Base-by-base conservation (phyloP, 2,329 filamentous ascomycete species). In the Calonectria crousiana region DNA sequence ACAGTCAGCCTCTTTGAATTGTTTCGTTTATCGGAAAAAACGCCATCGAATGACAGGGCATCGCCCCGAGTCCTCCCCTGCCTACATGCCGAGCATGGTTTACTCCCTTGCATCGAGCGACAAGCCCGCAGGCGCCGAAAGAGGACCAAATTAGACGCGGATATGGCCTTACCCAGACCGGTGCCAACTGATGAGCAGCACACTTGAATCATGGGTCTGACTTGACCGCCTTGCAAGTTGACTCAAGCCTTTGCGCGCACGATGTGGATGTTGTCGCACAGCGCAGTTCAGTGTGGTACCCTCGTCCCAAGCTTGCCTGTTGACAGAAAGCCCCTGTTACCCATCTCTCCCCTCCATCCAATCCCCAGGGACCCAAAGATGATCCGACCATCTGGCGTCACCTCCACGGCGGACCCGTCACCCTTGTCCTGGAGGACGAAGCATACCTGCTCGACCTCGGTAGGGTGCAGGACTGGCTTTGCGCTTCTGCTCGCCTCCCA, bases 301-400 rank as follows among this genome's bases (percentile, higher is more conserved):
- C 89, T 88, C 71, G 90, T 89, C 16, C 91, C 90, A 76, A 98
- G 86, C 88, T 94, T 96, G 13, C 96, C 96, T 9, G 97, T 99
- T 56, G 93, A 95, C 82, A 99, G 87, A 79, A 92, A 96, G 0
- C 97, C 97, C 79, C 92, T 91, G 85, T 96, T 97, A 0, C 97
- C 97, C 93, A 98, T 96, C 75, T 94, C 91, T 47, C 94, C 94
- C 76, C 95, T 90, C 97, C 97, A 99, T 69, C 95, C 93, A 73
- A 98, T 94, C 53, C 93, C 93, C 78, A 98, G 85, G 76, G 97
- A 92, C 6, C 96, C 96, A 82, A 98, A 92, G 26, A 93, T 87
- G 47, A 94, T 87, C 76, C 91, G 87, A 65, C 89, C 90, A 74
- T 93, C 92, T 36, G 78, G 77, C 70, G 79, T 89, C 26, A 92